Base-by-base conservation (phyloP, 2,329 filamentous ascomycete species). In the Exutisphaerella laricina region DNA sequence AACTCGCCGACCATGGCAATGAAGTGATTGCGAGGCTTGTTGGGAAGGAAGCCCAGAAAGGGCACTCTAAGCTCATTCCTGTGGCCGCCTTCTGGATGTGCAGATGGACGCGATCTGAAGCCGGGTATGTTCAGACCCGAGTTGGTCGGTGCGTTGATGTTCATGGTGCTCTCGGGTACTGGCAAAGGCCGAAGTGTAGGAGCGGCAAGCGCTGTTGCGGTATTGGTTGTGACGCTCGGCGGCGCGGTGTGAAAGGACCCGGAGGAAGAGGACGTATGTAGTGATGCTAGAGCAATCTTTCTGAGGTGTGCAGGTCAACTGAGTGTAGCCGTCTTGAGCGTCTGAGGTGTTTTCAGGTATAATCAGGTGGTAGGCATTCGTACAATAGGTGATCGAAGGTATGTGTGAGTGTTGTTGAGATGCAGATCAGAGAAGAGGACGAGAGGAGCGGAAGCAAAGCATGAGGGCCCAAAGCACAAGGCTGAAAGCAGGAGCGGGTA, bases 1-100 rank as follows among this genome's bases (percentile, higher is more conserved):
- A 71, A 67, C 41, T 72, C 58, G 41, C 70, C 71, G 13, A 69
- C 43, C 61, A 69, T 68, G 42, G 69, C 66, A 46, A 73, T 61
- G 52, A 72, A 56, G 42, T 72, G 59, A 53, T 71, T 67, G 45
- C 63, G 60, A 28, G 58, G 35, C 41, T 53, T 60, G 48, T 72
- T 70, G 4, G 70, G 67, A 36, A 73, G 58, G 62, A 68, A 71
- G 51, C 60, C 58, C 36, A 68, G 57, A 38, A 63, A 62, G 13
- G 59, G 58, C 3, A 70, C 42, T 14, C 66, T 66, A 32, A 55
- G 61, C 54, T 70, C 67, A 23, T 60, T 57, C 41, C 50, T 51
- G 38, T 43, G 39, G 12, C 13, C 7, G 35, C 42, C 14, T 28
- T 40, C 22, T 33, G 17, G 17, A 47, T 40, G 22, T 43, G 41